phyloP scores from a whole-genome alignment of 2,329 filamentous ascomycete genomes.

The Fusarium falciforme region DNA sequence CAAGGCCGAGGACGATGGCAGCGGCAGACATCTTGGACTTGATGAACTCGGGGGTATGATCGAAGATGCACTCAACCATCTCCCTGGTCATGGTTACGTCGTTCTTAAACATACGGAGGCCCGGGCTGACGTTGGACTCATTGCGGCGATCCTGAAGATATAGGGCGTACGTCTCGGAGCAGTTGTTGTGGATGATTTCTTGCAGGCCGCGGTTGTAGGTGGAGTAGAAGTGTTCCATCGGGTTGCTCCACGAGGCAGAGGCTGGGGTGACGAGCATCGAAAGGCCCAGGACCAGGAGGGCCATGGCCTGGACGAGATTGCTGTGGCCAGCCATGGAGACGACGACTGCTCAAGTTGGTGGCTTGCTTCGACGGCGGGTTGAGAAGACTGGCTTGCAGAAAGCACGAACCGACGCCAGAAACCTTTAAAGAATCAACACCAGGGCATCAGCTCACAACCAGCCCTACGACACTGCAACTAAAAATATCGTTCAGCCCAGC shows the following conservation, averaged over 20 bases:
- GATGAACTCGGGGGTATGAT: conserved; percentile 8
- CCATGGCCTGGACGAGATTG: neutral
- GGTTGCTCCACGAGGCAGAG: conserved; percentile 2
- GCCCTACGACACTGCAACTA: neutral
- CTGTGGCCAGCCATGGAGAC: neutral
- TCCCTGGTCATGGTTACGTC: neutral
- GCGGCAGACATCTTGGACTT: conserved; percentile 24
- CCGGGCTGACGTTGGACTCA: neutral
- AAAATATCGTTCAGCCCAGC: neutral
- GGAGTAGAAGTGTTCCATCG: conserved; percentile 4
- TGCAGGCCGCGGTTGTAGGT: conserved; percentile 3
- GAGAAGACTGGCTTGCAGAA: neutral
- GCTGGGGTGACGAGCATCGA: neutral
- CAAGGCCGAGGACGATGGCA: conserved; percentile 16
- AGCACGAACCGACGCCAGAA: neutral
- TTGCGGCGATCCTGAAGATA: neutral
- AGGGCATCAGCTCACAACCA: neutral
- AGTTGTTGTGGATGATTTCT: conserved; percentile 8
- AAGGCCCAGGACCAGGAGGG: neutral
- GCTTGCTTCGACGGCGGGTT: neutral
- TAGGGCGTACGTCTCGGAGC: conserved; percentile 1
- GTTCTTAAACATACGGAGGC: neutral
- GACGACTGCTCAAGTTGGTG: neutral
- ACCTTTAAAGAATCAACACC: neutral
- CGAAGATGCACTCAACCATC: conserved; percentile 17